These are phyloP conservation scores for Pueraria montana DNA, from an alignment of 306 rosid genomes.

Conservation along the genomic window DNA sequence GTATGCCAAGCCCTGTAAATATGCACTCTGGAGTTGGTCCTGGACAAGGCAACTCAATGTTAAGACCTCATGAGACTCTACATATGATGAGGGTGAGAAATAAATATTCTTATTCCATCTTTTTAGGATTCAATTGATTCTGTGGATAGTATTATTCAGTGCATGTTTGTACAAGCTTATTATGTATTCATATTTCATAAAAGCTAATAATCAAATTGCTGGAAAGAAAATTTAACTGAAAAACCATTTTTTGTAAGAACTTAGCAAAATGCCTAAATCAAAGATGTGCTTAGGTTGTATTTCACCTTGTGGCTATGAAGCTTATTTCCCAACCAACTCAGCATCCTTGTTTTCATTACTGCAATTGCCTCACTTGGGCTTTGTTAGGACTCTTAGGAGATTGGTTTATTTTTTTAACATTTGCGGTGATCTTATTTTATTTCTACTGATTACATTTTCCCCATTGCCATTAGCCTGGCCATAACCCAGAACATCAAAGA, in stretches of 20 bases:
- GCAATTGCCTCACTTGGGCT: not conserved
- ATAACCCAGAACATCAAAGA: constrained; percentile 78
- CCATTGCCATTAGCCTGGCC: constrained; percentile 68
- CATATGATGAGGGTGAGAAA: constrained; percentile 81
- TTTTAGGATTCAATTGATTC: constrained; percentile 1
- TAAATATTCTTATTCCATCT: constrained; percentile 26
- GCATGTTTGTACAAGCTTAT: not conserved
- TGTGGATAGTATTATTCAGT: constrained; percentile 20
- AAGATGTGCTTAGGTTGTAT: not conserved
- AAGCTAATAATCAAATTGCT: constrained; percentile 4
- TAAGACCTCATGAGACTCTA: constrained; percentile 72
- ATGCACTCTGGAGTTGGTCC: constrained; percentile 72
- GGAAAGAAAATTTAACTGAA: not conserved
- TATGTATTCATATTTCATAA: not conserved
- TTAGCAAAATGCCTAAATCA: not conserved
- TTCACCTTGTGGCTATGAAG: not conserved
- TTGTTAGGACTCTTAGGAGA: not conserved
- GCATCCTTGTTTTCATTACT: not conserved
- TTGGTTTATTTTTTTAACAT: constrained; percentile 36
- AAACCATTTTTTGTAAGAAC: not conserved
- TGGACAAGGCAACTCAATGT: constrained; percentile 75
- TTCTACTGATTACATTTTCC: constrained; percentile 13
- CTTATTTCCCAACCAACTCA: constrained; percentile 8
- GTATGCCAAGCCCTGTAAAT: constrained; percentile 68
- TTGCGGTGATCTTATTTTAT: not conserved